Evolutionary conservation across 352 stramenopile genomes (phyloP), one percentile per base, ranked within the genome.

Genomic region (Stephanocyclus meneghinianus): DNA sequence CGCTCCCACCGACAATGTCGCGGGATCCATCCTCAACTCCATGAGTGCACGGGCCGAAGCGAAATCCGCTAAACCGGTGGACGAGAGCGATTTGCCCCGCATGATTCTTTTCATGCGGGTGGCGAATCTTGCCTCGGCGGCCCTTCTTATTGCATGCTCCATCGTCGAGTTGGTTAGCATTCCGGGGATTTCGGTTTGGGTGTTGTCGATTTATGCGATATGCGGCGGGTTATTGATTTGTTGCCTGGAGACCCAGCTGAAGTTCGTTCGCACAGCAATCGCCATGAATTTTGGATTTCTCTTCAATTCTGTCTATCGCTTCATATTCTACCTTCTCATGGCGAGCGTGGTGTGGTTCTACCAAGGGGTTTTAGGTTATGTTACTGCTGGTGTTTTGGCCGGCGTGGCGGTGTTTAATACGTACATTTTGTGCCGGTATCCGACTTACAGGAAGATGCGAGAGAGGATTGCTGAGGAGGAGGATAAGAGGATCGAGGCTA

Each of bases 201-300:
- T 93, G 5, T 67, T 89, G 42, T 73, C 84, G 2, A 76, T 93
- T 42, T 93, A 93, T 62, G 79, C 86, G 16, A 83, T 73, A 32
- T 90, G 75, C 35, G 88, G 88, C 63, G 82, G 83, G 29, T 18
- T 87, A 0, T 77, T 93, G 15, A 85, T 93, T 71, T 93, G 88
- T 66, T 91, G 85, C 48, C 65, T 93, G 16, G 88, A 93, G 80
- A 92, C 87, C 1, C 87, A 92, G 72, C 75, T 92, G 4, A 92
- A 92, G 68, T 91, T 92, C 67, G 63, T 92, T 30, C 76, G 87
- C 21, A 87, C 88, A 1, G 80, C 88, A 30, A 92, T 92, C 80
- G 87, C 87, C n/a, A 84, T 92, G 10, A 92, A 92, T 67, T 92
- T 92, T 76, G 87, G 87, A 8, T 92, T 92, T 60, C 75, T 92